These are phyloP conservation scores for Salvia splendens DNA, from an alignment of 257 asterid genomes.

Conservation along the genomic window DNA sequence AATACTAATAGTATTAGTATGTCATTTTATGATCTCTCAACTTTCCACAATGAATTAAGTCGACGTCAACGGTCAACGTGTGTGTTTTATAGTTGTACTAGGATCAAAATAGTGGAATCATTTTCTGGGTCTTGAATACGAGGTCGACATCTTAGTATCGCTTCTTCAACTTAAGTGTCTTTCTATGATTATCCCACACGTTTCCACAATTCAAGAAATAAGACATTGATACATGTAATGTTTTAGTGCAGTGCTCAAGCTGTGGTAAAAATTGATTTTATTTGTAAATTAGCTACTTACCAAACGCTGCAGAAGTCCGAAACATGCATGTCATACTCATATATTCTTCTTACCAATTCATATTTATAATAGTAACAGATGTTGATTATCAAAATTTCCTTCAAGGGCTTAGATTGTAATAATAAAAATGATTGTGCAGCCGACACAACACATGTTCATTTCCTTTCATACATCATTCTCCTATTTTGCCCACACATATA, in stretches of 20 bases:
- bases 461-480: conserved; percentile 5
- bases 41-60: not conserved
- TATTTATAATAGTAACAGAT: no score
- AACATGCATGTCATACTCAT: not conserved
- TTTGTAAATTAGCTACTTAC: not conserved
- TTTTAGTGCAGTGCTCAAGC: not conserved
- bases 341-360: no score
- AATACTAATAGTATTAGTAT: not conserved
- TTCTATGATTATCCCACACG: not conserved
- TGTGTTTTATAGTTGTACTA: not conserved
- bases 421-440: conserved; percentile 32
- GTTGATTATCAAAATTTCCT: no score
- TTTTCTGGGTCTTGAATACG: not conserved
- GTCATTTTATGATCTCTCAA: not conserved
- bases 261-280: not conserved
- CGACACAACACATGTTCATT: conserved; percentile 43
- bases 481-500: conserved; percentile 25
- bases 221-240: no score
- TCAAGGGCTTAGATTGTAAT: no score
- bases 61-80: not conserved
- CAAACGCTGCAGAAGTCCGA: not conserved
- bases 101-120: not conserved
- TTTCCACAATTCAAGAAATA: not conserved
- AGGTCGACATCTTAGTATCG: not conserved
- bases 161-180: not conserved